phyloP scores from a whole-genome alignment of 208 protist genomes.

The Acanthamoeba sp. region DNA sequence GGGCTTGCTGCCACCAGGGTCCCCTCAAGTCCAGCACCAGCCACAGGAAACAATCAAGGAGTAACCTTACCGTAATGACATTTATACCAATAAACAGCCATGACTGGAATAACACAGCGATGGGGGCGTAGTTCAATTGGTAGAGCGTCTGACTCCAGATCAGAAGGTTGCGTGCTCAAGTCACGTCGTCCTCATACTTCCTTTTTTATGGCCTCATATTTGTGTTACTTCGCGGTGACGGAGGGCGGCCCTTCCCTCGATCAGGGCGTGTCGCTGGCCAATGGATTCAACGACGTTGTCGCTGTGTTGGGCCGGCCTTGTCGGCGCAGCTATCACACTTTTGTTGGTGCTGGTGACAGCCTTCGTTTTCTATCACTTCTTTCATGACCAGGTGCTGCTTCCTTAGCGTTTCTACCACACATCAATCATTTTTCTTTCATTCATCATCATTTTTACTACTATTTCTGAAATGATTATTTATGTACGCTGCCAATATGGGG shows the following conservation, averaged over 20 bases:
- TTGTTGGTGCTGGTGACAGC: neutral
- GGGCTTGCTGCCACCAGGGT: too few relatives aligned
- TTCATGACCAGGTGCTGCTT: neutral
- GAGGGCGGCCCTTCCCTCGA: too few relatives aligned
- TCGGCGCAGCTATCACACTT: neutral
- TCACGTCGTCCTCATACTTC: neutral
- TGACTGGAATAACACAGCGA: too few relatives aligned
- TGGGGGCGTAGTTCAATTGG: neutral
- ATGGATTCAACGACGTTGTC: neutral
- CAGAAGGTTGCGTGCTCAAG: neutral
- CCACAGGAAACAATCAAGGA: too few relatives aligned
- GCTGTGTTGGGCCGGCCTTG: neutral
- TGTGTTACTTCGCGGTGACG: too few relatives aligned
- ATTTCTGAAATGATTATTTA: neutral
- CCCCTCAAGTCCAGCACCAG: too few relatives aligned
- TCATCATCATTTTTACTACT: neutral
- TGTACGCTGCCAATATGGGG: neutral
- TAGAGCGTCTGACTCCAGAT: neutral
- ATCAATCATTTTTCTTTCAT: neutral
- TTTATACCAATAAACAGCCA: too few relatives aligned
- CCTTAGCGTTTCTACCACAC: too few relatives aligned
- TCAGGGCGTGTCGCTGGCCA: neutral
- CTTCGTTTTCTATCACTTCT: neutral
- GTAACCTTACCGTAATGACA: too few relatives aligned
- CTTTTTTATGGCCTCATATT: too few relatives aligned